phyloP scores from a whole-genome alignment of 1,139 yeast species.

The Yamadazyma siamensis region DNA sequence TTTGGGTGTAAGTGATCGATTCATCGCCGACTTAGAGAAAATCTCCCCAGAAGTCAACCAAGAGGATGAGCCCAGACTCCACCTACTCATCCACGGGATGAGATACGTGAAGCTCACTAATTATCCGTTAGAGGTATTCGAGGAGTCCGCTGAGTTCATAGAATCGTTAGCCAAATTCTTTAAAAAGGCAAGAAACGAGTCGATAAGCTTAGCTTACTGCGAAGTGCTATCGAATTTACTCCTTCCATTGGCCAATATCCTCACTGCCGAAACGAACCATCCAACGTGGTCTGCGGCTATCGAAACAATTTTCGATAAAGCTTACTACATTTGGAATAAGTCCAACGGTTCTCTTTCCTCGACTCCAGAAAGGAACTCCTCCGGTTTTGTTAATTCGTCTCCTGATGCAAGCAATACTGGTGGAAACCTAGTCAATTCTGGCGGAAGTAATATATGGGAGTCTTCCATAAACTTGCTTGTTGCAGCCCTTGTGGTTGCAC shows the following conservation, averaged over 20 bases:
- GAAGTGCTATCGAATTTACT: slow-evolving; percentile 76
- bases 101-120: slow-evolving; percentile 72
- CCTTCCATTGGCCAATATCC: slow-evolving; percentile 75
- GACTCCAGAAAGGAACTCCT: slow-evolving; percentile 5
- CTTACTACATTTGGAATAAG: slow-evolving; percentile 35
- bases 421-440: slow-evolving; percentile 5
- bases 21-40: slow-evolving; percentile 88
- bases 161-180: slow-evolving; percentile 85
- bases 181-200: slow-evolving; percentile 58
- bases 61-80: slow-evolving; percentile 70
- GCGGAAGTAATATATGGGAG: slow-evolving; percentile 58
- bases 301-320: slow-evolving; percentile 53
- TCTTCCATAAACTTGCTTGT: slow-evolving; percentile 68
- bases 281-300: slow-evolving; percentile 93
- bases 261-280: slow-evolving; percentile 93
- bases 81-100: slow-evolving; percentile 87
- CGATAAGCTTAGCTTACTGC: slow-evolving; percentile 72
- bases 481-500: slow-evolving; percentile 76
- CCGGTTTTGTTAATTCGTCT: slow-evolving; percentile 13
- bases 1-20: slow-evolving; percentile 85
- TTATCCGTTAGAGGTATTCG: slow-evolving; percentile 85
- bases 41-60: slow-evolving; percentile 51
- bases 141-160: slow-evolving; percentile 88
- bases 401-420: slow-evolving; percentile 9
- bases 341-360: slow-evolving; percentile 10